A percentile compares a stretch with the other conserved stretches of the same genome.
These are phyloP conservation scores for Fusarium begoniae DNA, from an alignment of 2,329 filamentous ascomycete species.

Conservation along the genomic window DNA sequence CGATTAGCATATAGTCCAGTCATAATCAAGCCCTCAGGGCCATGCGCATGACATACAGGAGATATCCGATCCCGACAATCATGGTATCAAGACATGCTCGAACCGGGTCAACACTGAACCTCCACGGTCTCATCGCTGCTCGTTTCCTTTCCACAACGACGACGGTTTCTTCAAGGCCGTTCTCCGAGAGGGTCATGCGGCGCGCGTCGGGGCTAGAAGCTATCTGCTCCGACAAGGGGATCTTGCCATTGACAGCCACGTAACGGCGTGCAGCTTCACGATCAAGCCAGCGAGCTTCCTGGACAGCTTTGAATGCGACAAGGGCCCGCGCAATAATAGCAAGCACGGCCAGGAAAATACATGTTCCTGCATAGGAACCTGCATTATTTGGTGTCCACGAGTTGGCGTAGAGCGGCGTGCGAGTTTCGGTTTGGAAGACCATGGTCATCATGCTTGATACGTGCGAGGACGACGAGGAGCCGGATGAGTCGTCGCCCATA, in stretches of 20 bases:
- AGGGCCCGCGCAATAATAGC: conserved; percentile 75
- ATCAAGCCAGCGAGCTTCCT: conserved; percentile 72
- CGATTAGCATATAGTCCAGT: not conserved
- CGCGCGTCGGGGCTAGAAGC: conserved; percentile 69
- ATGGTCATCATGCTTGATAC: conserved; percentile 53
- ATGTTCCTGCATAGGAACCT: conserved; percentile 85
- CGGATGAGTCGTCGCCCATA: conserved; percentile 24
- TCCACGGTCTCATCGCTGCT: conserved; percentile 72
- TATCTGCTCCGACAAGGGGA: conserved; percentile 66
- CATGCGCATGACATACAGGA: conserved; percentile 72
- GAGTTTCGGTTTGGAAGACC: conserved; percentile 67
- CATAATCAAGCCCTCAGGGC: not conserved
- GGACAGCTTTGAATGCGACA: conserved; percentile 75
- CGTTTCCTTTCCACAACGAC: conserved; percentile 72
- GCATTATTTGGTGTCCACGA: conserved; percentile 77
- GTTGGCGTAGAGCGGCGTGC: conserved; percentile 65
- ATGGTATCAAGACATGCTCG: conserved; percentile 76
- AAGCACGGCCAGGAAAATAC: conserved; percentile 88
- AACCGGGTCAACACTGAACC: conserved; percentile 80
- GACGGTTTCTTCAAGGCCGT: conserved; percentile 84
- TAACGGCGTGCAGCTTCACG: conserved; percentile 79
- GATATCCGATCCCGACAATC: conserved; percentile 80
- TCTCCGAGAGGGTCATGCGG: conserved; percentile 70
- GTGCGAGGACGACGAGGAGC: conserved; percentile 25
- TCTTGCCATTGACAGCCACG: conserved; percentile 74